A percentile compares a stretch with the other conserved stretches of the same genome.
These are phyloP conservation scores for Filobasidium wieringae DNA, from an alignment of 768 basidiomycete genomes.

Conservation along the genomic window DNA sequence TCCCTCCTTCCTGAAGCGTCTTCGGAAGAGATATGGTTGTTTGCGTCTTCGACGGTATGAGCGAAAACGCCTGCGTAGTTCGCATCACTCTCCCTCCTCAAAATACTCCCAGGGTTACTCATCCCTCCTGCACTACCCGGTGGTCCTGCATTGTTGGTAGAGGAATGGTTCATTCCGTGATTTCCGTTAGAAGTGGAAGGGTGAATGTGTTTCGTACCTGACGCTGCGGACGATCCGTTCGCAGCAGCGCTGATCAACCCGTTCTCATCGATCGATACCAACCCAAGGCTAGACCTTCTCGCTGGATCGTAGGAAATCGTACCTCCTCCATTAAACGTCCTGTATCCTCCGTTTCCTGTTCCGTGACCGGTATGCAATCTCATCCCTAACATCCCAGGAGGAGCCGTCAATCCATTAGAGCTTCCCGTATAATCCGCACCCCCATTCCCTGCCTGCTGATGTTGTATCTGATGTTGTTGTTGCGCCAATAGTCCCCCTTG, in stretches of 20 bases:
- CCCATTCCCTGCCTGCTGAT: background rate
- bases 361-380: too few species aligned
- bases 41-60: slow-evolving; percentile 9
- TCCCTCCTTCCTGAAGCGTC: background rate
- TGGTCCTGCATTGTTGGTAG: background rate
- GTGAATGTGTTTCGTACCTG: background rate
- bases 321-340: background rate
- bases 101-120: background rate
- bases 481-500: too few species aligned
- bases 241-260: too few species aligned
- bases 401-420: background rate
- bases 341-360: background rate
- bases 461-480: too few species aligned
- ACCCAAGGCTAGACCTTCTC: slow-evolving; percentile 1
- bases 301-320: background rate
- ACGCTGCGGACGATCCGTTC: too few species aligned
- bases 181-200: too few species aligned
- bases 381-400: slow-evolving; percentile 5
- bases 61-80: slow-evolving; percentile 12
- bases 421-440: background rate
- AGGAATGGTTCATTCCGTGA: too few species aligned
- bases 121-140: background rate
- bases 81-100: background rate
- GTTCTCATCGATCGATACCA: slow-evolving; percentile 5
- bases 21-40: background rate